Evolutionary conservation across 2,329 filamentous ascomycete genomes (phyloP).

Genomic region (Emmonsia crescens): DNA sequence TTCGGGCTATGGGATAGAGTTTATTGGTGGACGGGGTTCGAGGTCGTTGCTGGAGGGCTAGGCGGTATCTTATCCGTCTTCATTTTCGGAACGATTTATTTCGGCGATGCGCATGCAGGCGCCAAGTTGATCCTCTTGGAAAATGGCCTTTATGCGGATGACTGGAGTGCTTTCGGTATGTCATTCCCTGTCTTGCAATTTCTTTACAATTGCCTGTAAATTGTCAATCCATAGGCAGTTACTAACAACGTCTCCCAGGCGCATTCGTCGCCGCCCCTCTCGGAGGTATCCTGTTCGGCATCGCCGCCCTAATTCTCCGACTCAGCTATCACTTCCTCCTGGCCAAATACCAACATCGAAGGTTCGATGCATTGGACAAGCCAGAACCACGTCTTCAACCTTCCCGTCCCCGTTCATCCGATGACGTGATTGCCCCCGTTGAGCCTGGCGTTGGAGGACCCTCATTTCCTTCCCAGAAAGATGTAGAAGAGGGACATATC

Average conservation of each 20-base stretch:
- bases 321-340: slow-evolving; percentile 47
- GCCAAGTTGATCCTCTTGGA: slow-evolving; percentile 60
- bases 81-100: slow-evolving; percentile 70
- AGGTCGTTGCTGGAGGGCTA: slow-evolving; percentile 66
- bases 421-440: background rate
- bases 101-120: slow-evolving; percentile 52
- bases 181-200: background rate
- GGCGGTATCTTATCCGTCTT: slow-evolving; percentile 72
- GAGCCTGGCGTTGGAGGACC: background rate
- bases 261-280: slow-evolving; percentile 72
- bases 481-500: background rate
- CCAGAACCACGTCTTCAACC: slow-evolving; percentile 24
- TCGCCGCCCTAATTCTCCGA: slow-evolving; percentile 50
- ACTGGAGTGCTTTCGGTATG: slow-evolving; percentile 68
- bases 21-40: slow-evolving; percentile 70
- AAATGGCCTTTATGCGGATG: slow-evolving; percentile 61
- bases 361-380: slow-evolving; percentile 58
- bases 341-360: slow-evolving; percentile 48
- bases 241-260: slow-evolving; percentile 20
- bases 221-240: background rate
- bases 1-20: slow-evolving; percentile 55
- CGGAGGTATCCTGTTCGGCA: slow-evolving; percentile 62
- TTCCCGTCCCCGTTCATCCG: background rate
- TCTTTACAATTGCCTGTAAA: background rate
- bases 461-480: background rate